Percentiles rank a stretch among this genome's conserved stretches.
These are phyloP conservation scores for Tardiomyces depauwii DNA, from an alignment of 1,139 yeast genomes.

Conservation along the genomic window DNA sequence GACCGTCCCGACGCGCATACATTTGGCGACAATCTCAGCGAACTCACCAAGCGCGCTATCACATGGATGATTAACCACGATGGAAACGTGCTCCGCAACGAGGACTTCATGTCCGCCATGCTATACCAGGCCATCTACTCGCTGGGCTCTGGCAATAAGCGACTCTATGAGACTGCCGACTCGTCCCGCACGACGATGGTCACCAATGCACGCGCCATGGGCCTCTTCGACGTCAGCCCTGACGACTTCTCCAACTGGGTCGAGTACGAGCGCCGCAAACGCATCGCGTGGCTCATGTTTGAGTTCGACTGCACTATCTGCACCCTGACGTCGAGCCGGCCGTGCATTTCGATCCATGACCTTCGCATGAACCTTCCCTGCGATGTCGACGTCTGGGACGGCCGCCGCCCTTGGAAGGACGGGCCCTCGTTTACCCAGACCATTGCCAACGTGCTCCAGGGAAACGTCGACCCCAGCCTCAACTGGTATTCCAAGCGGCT, in stretches of 20 bases:
- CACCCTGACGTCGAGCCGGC: slow-evolving; percentile 9
- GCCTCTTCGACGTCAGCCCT: slow-evolving; percentile 8
- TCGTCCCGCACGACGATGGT: slow-evolving; percentile 9
- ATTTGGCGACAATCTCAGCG: slow-evolving; percentile 11
- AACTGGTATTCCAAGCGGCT: slow-evolving; percentile 8
- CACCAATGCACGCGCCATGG: slow-evolving; percentile 10
- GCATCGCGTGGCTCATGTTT: slow-evolving; percentile 12
- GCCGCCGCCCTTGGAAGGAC: slow-evolving; percentile 5
- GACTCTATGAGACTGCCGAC: slow-evolving; percentile 12
- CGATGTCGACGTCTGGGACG: slow-evolving; percentile 11
- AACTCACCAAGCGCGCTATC: slow-evolving; percentile 9
- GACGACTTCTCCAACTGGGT: slow-evolving; percentile 7
- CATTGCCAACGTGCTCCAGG: slow-evolving; percentile 4
- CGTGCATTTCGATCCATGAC: slow-evolving; percentile 11
- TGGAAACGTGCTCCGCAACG: slow-evolving; percentile 8
- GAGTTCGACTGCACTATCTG: slow-evolving; percentile 13
- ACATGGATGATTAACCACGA: slow-evolving; percentile 9
- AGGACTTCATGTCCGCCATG: slow-evolving; percentile 9
- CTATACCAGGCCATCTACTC: slow-evolving; percentile 6
- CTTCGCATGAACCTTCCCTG: slow-evolving; percentile 10
- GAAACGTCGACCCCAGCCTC: slow-evolving; percentile 1
- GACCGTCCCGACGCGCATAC: slow-evolving; percentile 8
- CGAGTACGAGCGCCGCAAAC: slow-evolving; percentile 6
- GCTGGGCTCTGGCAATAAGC: slow-evolving; percentile 11
- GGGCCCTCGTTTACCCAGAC: slow-evolving; percentile 4